Evolutionary conservation across 1,284 basidiomycete genomes (phyloP).

Genomic region (Trichosporon ovoides): DNA sequence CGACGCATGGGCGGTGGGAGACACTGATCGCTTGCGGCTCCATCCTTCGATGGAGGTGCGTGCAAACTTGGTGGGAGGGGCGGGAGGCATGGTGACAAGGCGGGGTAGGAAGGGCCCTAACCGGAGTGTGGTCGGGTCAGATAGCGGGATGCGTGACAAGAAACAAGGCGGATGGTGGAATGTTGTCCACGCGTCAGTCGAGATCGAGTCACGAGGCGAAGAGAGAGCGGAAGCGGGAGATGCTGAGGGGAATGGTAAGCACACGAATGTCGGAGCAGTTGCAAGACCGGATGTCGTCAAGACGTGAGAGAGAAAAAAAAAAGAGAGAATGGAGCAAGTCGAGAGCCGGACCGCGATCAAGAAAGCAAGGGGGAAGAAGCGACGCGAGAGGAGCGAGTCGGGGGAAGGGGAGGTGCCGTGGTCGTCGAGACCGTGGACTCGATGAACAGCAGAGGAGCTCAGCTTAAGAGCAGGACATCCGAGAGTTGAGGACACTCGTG

Average conservation of each 20-base stretch:
- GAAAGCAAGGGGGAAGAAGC: not conserved
- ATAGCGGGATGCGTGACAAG: constrained; percentile 6
- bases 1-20: constrained; percentile 22
- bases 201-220: not conserved
- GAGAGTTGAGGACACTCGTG: constrained; percentile 1
- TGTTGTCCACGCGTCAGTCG: constrained; percentile 3
- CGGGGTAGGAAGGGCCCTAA: not conserved
- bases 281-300: constrained; percentile 5
- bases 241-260: constrained; percentile 14
- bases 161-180: not conserved
- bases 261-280: constrained; percentile 9
- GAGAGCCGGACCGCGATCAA: not conserved
- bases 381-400: not conserved
- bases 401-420: not conserved
- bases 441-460: constrained; percentile 5
- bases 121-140: not conserved
- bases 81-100: constrained; percentile 35
- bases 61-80: constrained; percentile 36
- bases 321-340: constrained; percentile 1
- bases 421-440: constrained; percentile 5
- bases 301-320: constrained; percentile 4
- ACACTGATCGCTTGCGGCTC: constrained; percentile 40
- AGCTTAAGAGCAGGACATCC: constrained; percentile 3
- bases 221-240: not conserved
- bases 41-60: constrained; percentile 41